Percentiles rank a stretch among this genome's conserved stretches.
Evolutionary conservation across 2,329 filamentous ascomycete genomes (phyloP).

Genomic region (Cladosporium sp.): DNA sequence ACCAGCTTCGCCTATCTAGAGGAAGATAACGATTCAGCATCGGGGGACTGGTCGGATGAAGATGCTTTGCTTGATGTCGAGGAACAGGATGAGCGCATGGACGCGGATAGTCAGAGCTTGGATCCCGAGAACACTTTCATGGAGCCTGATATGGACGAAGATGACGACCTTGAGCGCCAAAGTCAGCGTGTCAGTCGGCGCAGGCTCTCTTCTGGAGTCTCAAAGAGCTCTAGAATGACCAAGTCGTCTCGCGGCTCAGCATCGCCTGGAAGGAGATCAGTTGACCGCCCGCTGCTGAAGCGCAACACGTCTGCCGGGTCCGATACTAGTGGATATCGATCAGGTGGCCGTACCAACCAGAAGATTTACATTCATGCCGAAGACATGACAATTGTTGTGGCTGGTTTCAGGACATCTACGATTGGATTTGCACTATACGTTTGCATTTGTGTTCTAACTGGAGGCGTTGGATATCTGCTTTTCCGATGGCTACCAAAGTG

Average conservation of each 20-base stretch:
- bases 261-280: constrained; percentile 36
- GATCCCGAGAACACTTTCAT: constrained; percentile 32
- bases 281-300: constrained; percentile 61
- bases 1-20: constrained; percentile 86
- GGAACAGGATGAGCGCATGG: constrained; percentile 35
- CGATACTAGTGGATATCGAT: constrained; percentile 57
- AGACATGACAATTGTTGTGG: constrained; percentile 88
- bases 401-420: constrained; percentile 77
- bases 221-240: constrained; percentile 17
- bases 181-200: constrained; percentile 39
- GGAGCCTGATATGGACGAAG: constrained; percentile 32
- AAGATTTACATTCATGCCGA: constrained; percentile 92
- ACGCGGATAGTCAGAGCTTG: constrained; percentile 35
- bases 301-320: constrained; percentile 68
- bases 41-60: constrained; percentile 49
- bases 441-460: constrained; percentile 64
- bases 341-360: constrained; percentile 67
- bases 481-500: constrained; percentile 87
- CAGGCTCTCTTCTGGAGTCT: constrained; percentile 57
- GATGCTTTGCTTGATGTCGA: constrained; percentile 46
- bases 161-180: constrained; percentile 17
- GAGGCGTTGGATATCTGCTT: constrained; percentile 76
- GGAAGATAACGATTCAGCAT: constrained; percentile 46
- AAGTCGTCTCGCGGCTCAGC: constrained; percentile 14
- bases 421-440: constrained; percentile 67